Conservation (phyloP, 2,329 filamentous ascomycete genomes). For the Gnomoniopsis sp. region DNA sequence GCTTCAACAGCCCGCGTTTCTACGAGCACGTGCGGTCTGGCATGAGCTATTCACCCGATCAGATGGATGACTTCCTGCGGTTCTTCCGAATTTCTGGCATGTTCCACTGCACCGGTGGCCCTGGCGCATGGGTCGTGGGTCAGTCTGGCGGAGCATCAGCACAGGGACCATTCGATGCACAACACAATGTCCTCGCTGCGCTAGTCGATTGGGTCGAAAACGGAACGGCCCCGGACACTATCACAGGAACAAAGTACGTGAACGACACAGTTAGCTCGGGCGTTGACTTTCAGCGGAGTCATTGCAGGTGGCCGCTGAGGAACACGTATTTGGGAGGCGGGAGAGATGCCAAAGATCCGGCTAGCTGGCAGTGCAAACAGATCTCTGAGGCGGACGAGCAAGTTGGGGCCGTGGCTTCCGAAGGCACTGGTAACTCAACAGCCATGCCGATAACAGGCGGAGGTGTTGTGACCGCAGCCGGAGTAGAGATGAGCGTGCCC, state of each 20-base stretch:
- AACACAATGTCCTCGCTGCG: constrained; percentile 40
- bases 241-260: constrained; percentile 17
- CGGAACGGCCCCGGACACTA: constrained; percentile 36
- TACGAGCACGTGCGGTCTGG: constrained; percentile 42
- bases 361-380: constrained; percentile 18
- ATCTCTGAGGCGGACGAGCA: background rate
- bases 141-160: constrained; percentile 20
- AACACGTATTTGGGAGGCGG: constrained; percentile 18
- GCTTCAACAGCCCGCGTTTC: constrained; percentile 42
- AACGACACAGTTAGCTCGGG: constrained; percentile 14
- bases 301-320: constrained; percentile 19
- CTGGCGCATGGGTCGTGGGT: constrained; percentile 33
- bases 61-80: constrained; percentile 43
- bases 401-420: background rate
- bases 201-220: constrained; percentile 46
- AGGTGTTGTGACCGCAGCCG: background rate
- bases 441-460: background rate
- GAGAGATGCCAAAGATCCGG: constrained; percentile 10
- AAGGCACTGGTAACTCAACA: background rate
- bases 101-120: constrained; percentile 45
- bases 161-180: constrained; percentile 27
- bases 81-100: constrained; percentile 52
- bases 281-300: constrained; percentile 17
- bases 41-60: constrained; percentile 30
- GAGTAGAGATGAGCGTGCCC: background rate